These are phyloP conservation scores for Salix udensis DNA, from an alignment of 345 rosid species.

Conservation along the genomic window DNA sequence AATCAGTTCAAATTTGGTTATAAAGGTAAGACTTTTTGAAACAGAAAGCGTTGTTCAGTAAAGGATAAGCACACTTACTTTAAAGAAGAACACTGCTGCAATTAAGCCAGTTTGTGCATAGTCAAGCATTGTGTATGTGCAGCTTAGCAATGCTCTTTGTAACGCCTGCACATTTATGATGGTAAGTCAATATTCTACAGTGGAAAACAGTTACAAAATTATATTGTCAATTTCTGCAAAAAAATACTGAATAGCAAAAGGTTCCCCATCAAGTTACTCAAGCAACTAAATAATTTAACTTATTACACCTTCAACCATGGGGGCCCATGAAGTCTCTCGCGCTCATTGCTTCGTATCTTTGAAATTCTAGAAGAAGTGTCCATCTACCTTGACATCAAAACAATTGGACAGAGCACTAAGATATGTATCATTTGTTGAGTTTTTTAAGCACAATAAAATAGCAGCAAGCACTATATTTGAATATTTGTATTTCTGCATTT, in stretches of 20 bases:
- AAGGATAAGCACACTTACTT: no score
- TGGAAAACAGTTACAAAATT: background rate
- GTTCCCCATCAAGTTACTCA: background rate
- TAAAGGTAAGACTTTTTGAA: no score
- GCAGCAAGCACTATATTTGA: background rate
- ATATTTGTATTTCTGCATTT: background rate
- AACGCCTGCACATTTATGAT: background rate
- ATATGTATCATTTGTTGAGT: background rate
- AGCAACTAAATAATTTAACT: background rate
- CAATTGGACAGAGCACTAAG: constrained; percentile 14
- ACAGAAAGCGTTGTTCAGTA: no score
- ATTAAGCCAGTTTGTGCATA: no score
- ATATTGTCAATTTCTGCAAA: constrained; percentile 2
- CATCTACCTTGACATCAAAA: constrained; percentile 75
- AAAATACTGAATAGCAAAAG: background rate
- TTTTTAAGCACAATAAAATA: background rate
- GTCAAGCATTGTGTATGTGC: no score
- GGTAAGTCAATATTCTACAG: constrained; percentile 12
- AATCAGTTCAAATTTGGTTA: no score
- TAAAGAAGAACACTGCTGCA: no score
- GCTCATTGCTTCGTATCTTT: constrained; percentile 81
- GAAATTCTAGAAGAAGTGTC: constrained; percentile 95
- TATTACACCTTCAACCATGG: constrained; percentile 81
- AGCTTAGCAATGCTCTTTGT: no score
- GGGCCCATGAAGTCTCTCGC: constrained; percentile 93